These are phyloP conservation scores for Ascochyta lentis DNA, from an alignment of 2,329 filamentous ascomycete species.

Conservation along the genomic window DNA sequence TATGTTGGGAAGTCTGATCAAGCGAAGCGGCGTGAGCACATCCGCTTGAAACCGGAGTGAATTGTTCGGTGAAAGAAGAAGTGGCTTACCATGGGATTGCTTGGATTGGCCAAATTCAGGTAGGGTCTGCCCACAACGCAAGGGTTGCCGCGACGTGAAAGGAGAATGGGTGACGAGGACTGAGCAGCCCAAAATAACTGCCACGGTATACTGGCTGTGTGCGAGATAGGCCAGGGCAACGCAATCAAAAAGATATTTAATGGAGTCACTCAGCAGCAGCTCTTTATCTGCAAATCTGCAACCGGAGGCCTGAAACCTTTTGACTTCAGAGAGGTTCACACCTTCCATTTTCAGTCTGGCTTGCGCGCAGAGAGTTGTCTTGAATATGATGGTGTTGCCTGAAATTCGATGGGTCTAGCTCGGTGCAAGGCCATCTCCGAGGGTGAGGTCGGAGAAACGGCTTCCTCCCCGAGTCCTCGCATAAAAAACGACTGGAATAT, in stretches of 20 bases:
- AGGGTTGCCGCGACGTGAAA: neutral
- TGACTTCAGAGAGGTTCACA: neutral
- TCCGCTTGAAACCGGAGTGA: neutral
- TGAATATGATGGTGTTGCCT: slow-evolving; percentile 7
- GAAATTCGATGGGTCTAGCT: neutral
- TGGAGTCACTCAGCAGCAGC: neutral
- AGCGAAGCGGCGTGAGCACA: slow-evolving; percentile 8
- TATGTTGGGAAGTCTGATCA: neutral
- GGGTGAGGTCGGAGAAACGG: neutral
- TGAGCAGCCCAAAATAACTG: neutral
- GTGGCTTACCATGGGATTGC: slow-evolving; percentile 7
- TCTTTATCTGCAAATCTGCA: neutral
- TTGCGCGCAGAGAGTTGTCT: no score
- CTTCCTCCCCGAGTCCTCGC: slow-evolving; percentile 2
- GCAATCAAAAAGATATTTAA: neutral
- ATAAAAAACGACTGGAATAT: neutral
- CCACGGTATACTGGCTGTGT: no score
- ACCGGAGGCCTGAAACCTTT: neutral
- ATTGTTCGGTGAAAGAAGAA: neutral
- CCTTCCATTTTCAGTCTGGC: neutral
- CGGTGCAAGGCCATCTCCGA: neutral
- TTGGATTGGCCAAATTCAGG: neutral
- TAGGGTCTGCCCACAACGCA: neutral
- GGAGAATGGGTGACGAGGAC: neutral
- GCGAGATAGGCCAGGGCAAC: neutral